Evolutionary conservation across 2,329 filamentous ascomycete species (phyloP), one percentile per base, ranked within the genome.

Genomic region (Pezicula neosporulosa): DNA sequence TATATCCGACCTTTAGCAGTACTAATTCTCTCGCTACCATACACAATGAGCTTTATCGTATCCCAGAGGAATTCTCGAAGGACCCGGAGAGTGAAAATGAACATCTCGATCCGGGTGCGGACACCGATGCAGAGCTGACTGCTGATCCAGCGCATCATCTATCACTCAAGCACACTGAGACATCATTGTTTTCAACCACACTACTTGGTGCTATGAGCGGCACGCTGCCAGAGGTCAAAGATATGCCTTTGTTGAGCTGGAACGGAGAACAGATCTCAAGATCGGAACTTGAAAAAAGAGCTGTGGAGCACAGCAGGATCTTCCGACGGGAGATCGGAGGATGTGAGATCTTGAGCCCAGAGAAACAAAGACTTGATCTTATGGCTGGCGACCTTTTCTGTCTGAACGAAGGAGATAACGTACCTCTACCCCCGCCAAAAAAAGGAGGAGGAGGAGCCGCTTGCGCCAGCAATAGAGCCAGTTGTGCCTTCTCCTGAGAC

Each of bases 1-100:
- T 96, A 1, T 96, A 96, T 63, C 93, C 93, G 0, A 81, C 83
- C 36, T 75, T 81, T 18, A 69, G 71, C 13, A 53, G 48, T n/a
- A 27, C 51, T 28, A 54, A 63, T 52, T 50, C 81, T 4, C 71
- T 96, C 12, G 82, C 83, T n/a, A 87, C 84, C 0, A 73, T 93
- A 1, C 92, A 97, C 67, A 82, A 79, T 53, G 92, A 97, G 58
- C 71, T 95, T 5, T 84, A 83, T 53, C 79, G 82, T 37, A 65
- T 77, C 2, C 91, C 91, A 0, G 90, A 96, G 67, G 92, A 86
- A 61, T 84, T 81, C 54, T 39, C 44, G 12, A 50, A 61, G 9
- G 60, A 66, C 19, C 51, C 53, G 38, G 59, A 47, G 48, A 53
- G 28, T 50, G 62, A 47, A 47, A 55, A 44, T 48, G 55, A 53